Evolutionary conservation across 1,284 basidiomycete genomes (phyloP).

Genomic region (Cryptococcus sp.): DNA sequence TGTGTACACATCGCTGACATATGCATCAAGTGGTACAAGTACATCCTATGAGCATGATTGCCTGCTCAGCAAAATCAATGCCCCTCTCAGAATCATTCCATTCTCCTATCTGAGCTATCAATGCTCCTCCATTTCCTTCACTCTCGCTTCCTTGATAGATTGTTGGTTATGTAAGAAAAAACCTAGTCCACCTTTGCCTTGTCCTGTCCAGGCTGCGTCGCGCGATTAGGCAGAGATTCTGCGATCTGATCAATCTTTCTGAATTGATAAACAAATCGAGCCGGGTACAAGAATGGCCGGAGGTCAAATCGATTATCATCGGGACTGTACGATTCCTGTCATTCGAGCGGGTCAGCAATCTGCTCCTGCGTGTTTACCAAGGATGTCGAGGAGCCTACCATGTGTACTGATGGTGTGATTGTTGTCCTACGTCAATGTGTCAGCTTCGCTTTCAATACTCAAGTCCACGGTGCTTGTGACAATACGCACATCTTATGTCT

Average conservation of each 20-base stretch:
- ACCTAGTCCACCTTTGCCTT: slow-evolving; percentile 57
- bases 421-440: slow-evolving; percentile 63
- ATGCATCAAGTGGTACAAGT: too few relatives aligned
- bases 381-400: slow-evolving; percentile 59
- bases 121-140: background rate
- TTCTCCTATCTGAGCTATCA: too few relatives aligned
- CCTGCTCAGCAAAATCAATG: too few relatives aligned
- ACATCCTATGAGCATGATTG: too few relatives aligned
- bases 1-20: too few relatives aligned
- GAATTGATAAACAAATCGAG: slow-evolving; percentile 95
- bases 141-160: background rate
- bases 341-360: slow-evolving; percentile 2
- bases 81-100: too few relatives aligned
- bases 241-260: slow-evolving; percentile 87
- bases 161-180: background rate
- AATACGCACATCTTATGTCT: slow-evolving; percentile 83
- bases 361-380: background rate
- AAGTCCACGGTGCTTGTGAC: background rate
- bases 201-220: slow-evolving; percentile 52
- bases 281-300: slow-evolving; percentile 93
- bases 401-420: slow-evolving; percentile 93
- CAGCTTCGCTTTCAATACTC: slow-evolving; percentile 1
- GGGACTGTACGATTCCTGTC: slow-evolving; percentile 87
- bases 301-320: slow-evolving; percentile 97
- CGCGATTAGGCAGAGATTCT: slow-evolving; percentile 69